A percentile compares a stretch with the other conserved stretches of the same genome.
phyloP scores from a whole-genome alignment of 2,329 filamentous ascomycete species.

The Paracorniculantispora psalliotae region DNA sequence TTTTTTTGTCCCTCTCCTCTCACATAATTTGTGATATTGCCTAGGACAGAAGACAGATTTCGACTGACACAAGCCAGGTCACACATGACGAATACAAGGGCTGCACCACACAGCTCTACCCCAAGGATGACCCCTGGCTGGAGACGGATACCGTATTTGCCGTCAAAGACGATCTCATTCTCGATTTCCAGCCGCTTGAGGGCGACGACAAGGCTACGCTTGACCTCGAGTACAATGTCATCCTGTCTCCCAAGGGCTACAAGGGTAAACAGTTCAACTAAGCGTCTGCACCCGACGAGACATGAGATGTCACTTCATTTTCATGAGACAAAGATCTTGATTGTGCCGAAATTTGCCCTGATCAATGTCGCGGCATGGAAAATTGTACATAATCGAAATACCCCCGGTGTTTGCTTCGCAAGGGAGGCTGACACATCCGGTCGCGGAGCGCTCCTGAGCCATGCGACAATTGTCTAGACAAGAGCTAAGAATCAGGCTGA shows the following conservation, averaged over 20 bases:
- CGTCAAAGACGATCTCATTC: slow-evolving; percentile 48
- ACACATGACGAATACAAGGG: slow-evolving; percentile 63
- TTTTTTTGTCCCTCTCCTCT: no score
- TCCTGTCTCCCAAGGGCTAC: slow-evolving; percentile 40
- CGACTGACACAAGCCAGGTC: slow-evolving; percentile 56
- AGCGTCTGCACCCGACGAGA: not conserved
- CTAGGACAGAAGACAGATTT: no score
- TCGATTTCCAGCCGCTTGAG: slow-evolving; percentile 44
- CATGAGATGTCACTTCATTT: not conserved
- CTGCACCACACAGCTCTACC: slow-evolving; percentile 73
- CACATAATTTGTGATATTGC: no score
- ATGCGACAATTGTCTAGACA: not conserved
- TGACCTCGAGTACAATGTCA: slow-evolving; percentile 39
- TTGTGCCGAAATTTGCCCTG: not conserved
- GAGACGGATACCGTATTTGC: slow-evolving; percentile 43
- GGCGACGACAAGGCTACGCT: slow-evolving; percentile 33
- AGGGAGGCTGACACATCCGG: not conserved
- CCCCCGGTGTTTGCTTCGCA: not conserved
- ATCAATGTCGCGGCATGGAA: not conserved
- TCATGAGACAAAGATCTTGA: not conserved
- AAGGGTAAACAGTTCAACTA: slow-evolving; percentile 30
- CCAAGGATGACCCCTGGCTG: slow-evolving; percentile 61
- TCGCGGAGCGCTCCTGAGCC: not conserved
- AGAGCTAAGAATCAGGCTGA: no score
- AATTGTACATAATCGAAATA: not conserved